Evolutionary conservation across 257 asterid genomes (phyloP), one percentile per base, ranked within the genome.

Genomic region (Solanum sparsipilum): DNA sequence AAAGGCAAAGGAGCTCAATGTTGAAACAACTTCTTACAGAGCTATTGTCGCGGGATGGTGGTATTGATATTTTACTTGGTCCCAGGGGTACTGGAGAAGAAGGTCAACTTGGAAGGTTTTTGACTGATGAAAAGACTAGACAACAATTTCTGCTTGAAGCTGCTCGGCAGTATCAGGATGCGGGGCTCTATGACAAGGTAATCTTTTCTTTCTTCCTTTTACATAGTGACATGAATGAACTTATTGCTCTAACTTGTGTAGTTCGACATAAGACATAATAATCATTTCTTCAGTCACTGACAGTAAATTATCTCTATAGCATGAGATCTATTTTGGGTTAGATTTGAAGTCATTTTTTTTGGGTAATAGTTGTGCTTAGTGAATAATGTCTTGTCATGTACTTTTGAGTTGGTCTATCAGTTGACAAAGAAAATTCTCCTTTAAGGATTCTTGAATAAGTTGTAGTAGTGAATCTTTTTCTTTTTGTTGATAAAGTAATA

Each of bases 11-110:
- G 92, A 92, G 87, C 73, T 90, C 93, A 92, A 94, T 96, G 98
- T 70, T 97, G 88, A 96, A 93, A 91, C 98, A 96, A 89, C 98
- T 97, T 87, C 94, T 97, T 15, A 93, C 93, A 1, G 99, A 96
- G 93, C 91, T 97, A 87, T 89, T 97, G 76, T 88, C 96, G 68
- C 94, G 92, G 15, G 98, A 97, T 90, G 96, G 95, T 90, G 99
- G 98, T 84, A 91, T 96, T 86, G 89, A 89, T 88, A 92, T 97
- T 84, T 91, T 97, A 87, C 98, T 95, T 89, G 99, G 99, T 83
- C 91, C 98, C 56, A 93, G 96, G 89, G 98, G 99, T 90, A 88
- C 91, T 89, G 99, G 99, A 32, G 99, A 94, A 92, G 99, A 93
- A 92, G 99, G 99, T 82, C 95, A 95, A 82, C 86, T 97, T 85